Conservation (phyloP, 176 grass and related monocot genomes). For the Aechmea fasciata region DNA sequence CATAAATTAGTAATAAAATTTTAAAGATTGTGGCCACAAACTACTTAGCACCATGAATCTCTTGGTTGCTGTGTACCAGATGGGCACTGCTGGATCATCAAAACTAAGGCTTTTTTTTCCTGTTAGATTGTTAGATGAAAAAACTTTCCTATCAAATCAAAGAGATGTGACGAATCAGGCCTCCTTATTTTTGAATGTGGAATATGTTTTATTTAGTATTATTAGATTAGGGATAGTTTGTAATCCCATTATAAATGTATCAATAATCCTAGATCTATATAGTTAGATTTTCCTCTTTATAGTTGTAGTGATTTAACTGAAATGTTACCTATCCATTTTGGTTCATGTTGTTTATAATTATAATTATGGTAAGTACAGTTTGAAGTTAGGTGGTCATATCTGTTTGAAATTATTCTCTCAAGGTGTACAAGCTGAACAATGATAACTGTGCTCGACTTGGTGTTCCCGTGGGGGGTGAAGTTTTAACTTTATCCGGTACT, state of each 20-base stretch:
- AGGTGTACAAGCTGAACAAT: neutral
- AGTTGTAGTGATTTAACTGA: neutral
- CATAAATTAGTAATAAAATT: too few relatives aligned
- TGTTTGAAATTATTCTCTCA: neutral
- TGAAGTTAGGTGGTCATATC: neutral
- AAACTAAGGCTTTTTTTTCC: too few relatives aligned
- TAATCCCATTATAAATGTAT: neutral
- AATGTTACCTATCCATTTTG: neutral
- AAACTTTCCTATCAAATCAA: too few relatives aligned
- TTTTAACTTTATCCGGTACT: neutral
- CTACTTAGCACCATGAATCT: too few relatives aligned
- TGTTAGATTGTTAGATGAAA: too few relatives aligned
- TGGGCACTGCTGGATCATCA: too few relatives aligned
- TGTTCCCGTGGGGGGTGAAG: neutral
- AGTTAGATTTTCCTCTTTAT: neutral
- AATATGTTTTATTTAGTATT: too few relatives aligned
- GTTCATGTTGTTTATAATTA: neutral
- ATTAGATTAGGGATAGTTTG: neutral
- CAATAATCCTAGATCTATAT: neutral
- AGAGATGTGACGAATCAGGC: too few relatives aligned
- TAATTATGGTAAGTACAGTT: neutral
- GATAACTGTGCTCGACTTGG: neutral
- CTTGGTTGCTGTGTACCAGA: too few relatives aligned
- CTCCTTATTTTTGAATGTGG: too few relatives aligned
- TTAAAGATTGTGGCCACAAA: too few relatives aligned